Conservation (phyloP, 345 rosid species). For the Gossypium ekmanianum region DNA sequence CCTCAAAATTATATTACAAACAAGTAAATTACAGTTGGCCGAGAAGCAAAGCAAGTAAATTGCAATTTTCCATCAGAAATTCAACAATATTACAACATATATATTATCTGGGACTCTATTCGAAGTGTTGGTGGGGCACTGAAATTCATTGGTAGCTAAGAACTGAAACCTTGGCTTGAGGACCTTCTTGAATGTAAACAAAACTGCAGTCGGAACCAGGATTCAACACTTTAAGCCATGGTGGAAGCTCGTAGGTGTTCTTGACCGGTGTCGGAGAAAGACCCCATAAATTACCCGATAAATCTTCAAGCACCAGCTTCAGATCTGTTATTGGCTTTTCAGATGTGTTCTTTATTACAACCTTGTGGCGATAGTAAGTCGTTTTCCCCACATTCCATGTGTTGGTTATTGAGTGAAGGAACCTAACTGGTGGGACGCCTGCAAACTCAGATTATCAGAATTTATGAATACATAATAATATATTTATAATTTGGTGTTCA, state of each 20-base stretch:
- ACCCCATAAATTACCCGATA: slow-evolving; percentile 70
- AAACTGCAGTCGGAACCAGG: slow-evolving; percentile 49
- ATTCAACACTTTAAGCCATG: slow-evolving; percentile 34
- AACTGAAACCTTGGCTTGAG: slow-evolving; percentile 63
- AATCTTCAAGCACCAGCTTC: slow-evolving; percentile 43
- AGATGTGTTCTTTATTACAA: slow-evolving; percentile 55
- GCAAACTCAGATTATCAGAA: background rate
- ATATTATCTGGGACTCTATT: background rate
- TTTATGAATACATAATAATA: background rate
- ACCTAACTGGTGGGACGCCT: slow-evolving; percentile 41
- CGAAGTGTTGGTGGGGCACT: too few species aligned
- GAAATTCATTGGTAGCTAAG: slow-evolving; percentile 45
- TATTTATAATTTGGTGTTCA: background rate
- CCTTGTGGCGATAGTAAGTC: slow-evolving; percentile 63
- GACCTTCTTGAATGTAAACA: slow-evolving; percentile 73
- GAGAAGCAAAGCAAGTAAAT: background rate
- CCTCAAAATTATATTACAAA: background rate
- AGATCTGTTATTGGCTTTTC: slow-evolving; percentile 44
- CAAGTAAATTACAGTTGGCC: background rate
- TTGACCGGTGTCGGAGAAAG: slow-evolving; percentile 40
- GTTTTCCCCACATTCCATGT: slow-evolving; percentile 50
- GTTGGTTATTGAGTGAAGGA: slow-evolving; percentile 60
- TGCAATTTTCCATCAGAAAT: background rate
- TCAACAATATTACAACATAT: background rate
- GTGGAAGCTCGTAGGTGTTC: slow-evolving; percentile 55